Base-by-base conservation (phyloP, 2,329 filamentous ascomycete genomes). In the Nemania sp. region DNA sequence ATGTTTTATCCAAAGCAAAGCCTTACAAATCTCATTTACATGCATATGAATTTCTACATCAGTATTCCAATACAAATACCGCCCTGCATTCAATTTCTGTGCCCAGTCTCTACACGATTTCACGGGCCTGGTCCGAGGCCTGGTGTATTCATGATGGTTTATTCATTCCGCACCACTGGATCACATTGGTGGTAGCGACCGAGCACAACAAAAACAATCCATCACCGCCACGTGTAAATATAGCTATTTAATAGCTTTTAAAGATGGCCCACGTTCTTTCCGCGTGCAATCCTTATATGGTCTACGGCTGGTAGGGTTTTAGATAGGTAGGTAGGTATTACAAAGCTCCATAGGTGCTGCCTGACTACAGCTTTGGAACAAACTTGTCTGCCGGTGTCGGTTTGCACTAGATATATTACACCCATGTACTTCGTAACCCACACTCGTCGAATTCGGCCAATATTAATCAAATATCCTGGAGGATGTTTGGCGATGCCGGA, bases 361-460 rank as follows among this genome's bases (percentile, higher is more conserved):
- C 28, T 14, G 28, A 9, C 28, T 12, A 31, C n/a, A 31, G 11
- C 15, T 3, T 36, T 15, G 9, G 14, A 31, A 31, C n/a, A 31
- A 12, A 36, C 3, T 36, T 15, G 9, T 15, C 15, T 36, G 33
- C 33, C 33, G 15, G 19, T 7, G 15, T 22, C 19, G 28, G 28
- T 11, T 3, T 31, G n/a, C 28, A 37, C 30, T 49, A 23, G 15
- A 44, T 44, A 36, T 39, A 24, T 40, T 20, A 30, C 36, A 23
- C 37, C 39, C 28, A 14, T 37, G 42, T 23, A 47, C 48, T 49
- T 9, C 52, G 56, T 45, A 52, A 46, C 33, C 47, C 34, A 30
- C 43, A 33, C 43, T 24, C 44, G 42, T 52, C 39, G 43, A 31
- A 46, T 39, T 52, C 56, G 49, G 56, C 49, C 42, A 40, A 56